A percentile compares a stretch with the other conserved stretches of the same genome.
phyloP scores from a whole-genome alignment of 169 alveolate genomes.

The Blepharisma undulans region DNA sequence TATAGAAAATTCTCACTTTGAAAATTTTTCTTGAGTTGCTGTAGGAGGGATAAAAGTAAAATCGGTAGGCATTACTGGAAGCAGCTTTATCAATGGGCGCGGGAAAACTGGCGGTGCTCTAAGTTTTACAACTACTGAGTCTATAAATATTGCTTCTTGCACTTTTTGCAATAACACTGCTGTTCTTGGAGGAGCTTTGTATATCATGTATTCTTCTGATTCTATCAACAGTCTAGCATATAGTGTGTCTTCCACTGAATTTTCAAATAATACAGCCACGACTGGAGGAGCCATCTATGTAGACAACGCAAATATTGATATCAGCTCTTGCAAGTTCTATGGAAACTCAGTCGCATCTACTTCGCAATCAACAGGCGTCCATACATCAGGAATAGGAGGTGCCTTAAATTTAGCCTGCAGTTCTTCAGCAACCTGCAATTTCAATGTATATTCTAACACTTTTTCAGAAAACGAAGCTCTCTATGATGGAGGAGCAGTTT shows the following conservation, averaged over 20 bases:
- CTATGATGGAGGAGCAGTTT: neutral
- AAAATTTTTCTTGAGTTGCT: neutral
- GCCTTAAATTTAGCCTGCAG: neutral
- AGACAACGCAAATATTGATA: neutral
- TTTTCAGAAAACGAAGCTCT: neutral
- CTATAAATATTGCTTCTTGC: neutral
- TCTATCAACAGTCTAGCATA: neutral
- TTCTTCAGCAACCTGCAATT: neutral
- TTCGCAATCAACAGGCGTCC: neutral
- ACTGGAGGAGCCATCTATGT: constrained; percentile 14
- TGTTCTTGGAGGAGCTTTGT: neutral
- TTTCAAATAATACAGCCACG: neutral
- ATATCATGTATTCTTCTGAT: neutral
- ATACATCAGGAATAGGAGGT: neutral
- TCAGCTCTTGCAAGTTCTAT: neutral
- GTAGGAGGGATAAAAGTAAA: neutral
- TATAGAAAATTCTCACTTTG: neutral
- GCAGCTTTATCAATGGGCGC: neutral
- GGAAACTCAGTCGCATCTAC: neutral
- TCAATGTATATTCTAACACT: neutral
- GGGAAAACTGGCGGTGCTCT: neutral
- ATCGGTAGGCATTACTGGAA: neutral
- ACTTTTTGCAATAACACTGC: neutral
- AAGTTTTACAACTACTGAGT: neutral
- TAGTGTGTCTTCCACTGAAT: neutral